These are phyloP conservation scores for sweet orange (Citrus sinensis) DNA, from an alignment of 345 rosid genomes.

Conservation along the genomic window DNA sequence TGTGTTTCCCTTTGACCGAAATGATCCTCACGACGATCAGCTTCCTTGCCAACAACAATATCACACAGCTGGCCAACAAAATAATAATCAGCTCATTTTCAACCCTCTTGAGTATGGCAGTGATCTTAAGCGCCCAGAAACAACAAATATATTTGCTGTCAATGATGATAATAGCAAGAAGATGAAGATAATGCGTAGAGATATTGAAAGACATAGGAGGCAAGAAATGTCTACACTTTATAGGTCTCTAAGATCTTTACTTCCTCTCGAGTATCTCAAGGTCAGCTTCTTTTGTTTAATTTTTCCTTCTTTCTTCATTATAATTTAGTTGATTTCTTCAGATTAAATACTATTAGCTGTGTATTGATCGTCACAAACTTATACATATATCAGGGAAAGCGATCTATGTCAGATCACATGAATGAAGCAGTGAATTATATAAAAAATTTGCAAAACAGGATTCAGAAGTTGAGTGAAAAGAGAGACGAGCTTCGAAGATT, in stretches of 20 bases:
- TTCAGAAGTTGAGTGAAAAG: conserved; percentile 25
- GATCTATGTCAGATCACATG: conserved; percentile 48
- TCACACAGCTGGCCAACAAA: background rate
- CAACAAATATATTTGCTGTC: background rate
- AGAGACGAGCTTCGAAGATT: conserved; percentile 32
- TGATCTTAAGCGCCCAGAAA: background rate
- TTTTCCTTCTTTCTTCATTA: background rate
- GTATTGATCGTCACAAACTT: no score
- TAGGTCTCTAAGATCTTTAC: conserved; percentile 28
- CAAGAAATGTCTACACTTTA: conserved; percentile 43
- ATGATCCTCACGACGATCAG: conserved; percentile 13
- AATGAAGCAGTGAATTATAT: conserved; percentile 41
- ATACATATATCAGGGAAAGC: conserved; percentile 35
- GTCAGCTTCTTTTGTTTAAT: conserved; percentile 13
- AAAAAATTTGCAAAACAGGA: conserved; percentile 27
- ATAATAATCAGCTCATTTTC: background rate
- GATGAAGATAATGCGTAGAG: conserved; percentile 35
- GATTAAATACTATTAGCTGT: no score
- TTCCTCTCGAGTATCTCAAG: conserved; percentile 39
- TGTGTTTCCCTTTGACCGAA: conserved; percentile 17
- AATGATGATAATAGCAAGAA: conserved; percentile 11
- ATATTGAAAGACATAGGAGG: conserved; percentile 39
- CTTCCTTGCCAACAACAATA: background rate
- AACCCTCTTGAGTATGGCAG: background rate
- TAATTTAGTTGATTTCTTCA: no score